These are phyloP conservation scores for Boletus sp. DNA, from an alignment of 768 basidiomycete genomes.

Conservation along the genomic window DNA sequence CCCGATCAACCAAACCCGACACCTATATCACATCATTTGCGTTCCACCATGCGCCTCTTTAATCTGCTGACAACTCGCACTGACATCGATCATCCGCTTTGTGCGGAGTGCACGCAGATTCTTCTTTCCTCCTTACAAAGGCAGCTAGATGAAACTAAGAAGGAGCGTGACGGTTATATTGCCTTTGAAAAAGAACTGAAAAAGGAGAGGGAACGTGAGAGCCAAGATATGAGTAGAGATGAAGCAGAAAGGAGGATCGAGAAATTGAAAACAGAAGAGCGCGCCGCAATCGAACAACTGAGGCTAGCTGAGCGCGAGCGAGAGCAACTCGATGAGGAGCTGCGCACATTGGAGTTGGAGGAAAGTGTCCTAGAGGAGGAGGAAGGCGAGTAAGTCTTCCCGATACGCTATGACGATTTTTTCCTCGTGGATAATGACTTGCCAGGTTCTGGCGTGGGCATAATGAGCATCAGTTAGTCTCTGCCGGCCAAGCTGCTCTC, in stretches of 20 bases:
- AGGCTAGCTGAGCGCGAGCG: constrained; percentile 75
- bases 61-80: constrained; percentile 74
- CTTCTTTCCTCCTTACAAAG: constrained; percentile 72
- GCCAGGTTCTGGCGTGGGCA: constrained; percentile 79
- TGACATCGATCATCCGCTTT: constrained; percentile 90
- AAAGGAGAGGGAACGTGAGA: constrained; percentile 76
- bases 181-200: constrained; percentile 88
- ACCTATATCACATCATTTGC: constrained; percentile 74
- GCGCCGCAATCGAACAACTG: constrained; percentile 68
- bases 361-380: constrained; percentile 79
- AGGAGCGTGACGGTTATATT: constrained; percentile 89
- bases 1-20: constrained; percentile 61
- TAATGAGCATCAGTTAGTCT: constrained; percentile 65
- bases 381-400: constrained; percentile 69
- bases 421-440: constrained; percentile 5
- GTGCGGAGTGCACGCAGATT: constrained; percentile 89
- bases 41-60: constrained; percentile 71
- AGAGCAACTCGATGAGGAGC: constrained; percentile 70
- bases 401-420: not conserved
- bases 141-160: constrained; percentile 86
- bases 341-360: constrained; percentile 68
- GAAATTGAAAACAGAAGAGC: constrained; percentile 67
- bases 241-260: constrained; percentile 74
- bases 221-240: constrained; percentile 56
- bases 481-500: constrained; percentile 66